A percentile compares a stretch with the other conserved stretches of the same genome.
phyloP scores from a whole-genome alignment of 1,284 basidiomycete genomes.

The Sporisorium sorghi region DNA sequence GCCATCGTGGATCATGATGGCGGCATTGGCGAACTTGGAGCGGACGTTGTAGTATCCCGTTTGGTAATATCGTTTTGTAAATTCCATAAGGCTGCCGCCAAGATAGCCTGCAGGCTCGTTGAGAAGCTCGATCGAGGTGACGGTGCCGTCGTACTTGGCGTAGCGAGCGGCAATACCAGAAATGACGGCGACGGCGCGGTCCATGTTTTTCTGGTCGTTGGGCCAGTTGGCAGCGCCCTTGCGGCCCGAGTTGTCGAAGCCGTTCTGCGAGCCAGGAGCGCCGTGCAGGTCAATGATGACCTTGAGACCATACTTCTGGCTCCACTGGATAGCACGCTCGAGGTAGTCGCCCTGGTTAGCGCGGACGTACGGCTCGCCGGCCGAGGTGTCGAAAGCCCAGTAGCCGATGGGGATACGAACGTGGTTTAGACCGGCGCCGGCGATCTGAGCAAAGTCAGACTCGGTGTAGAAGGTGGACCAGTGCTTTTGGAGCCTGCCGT shows the following conservation, averaged over 20 bases:
- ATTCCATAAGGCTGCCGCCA: constrained; percentile 38
- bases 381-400: constrained; percentile 87
- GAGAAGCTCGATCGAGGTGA: constrained; percentile 63
- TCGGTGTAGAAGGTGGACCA: constrained; percentile 88
- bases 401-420: constrained; percentile 89
- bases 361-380: constrained; percentile 85
- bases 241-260: constrained; percentile 75
- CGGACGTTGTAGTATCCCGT: constrained; percentile 51
- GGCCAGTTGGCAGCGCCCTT: constrained; percentile 79
- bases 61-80: constrained; percentile 53
- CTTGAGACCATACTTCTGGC: constrained; percentile 80
- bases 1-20: constrained; percentile 81
- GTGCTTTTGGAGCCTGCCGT: constrained; percentile 71
- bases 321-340: constrained; percentile 80
- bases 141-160: constrained; percentile 58
- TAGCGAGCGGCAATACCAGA: constrained; percentile 71
- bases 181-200: constrained; percentile 79
- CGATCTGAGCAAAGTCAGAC: constrained; percentile 78
- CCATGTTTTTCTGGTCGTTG: constrained; percentile 76
- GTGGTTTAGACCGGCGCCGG: constrained; percentile 73
- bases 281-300: constrained; percentile 80
- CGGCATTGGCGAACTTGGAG: constrained; percentile 38
- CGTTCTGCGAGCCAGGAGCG: constrained; percentile 71
- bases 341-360: constrained; percentile 77
- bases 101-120: constrained; percentile 62